These are phyloP conservation scores for Closterium sp. DNA, from an alignment of 139 green algal species.

Conservation along the genomic window DNA sequence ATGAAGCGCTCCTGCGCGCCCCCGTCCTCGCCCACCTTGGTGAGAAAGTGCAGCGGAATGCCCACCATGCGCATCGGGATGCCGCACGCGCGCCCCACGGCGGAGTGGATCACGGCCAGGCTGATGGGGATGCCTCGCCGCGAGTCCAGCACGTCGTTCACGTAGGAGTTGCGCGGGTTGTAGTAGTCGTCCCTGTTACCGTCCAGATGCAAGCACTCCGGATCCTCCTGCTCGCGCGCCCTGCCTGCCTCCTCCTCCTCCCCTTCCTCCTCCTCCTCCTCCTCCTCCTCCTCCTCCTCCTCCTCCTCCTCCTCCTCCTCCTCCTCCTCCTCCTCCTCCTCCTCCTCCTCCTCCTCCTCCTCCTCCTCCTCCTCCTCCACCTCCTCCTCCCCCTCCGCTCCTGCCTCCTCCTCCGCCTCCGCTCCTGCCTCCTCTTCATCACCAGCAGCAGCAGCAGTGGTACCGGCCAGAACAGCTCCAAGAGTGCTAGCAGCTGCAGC, in stretches of 20 bases:
- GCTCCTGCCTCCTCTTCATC: neutral
- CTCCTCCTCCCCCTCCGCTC: neutral
- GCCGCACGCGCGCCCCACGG: conserved; percentile 57
- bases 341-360: neutral
- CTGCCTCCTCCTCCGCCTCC: neutral
- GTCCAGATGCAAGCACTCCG: conserved; percentile 22
- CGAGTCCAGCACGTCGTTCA: conserved; percentile 53
- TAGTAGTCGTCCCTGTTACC: conserved; percentile 40
- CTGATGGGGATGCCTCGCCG: conserved; percentile 65
- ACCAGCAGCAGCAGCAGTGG: neutral
- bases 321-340: neutral
- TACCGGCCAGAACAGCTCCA: neutral
- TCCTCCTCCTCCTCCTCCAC: neutral
- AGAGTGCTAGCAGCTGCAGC: no score
- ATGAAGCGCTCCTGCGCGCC: conserved; percentile 56
- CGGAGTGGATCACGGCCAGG: conserved; percentile 61
- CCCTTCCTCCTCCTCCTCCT: neutral
- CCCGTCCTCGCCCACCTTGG: conserved; percentile 20
- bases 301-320: neutral
- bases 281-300: neutral
- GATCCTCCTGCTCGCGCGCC: neutral
- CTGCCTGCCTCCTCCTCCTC: neutral
- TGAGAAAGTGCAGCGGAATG: conserved; percentile 63
- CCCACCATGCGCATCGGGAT: conserved; percentile 56
- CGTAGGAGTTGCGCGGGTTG: conserved; percentile 28